Evolutionary conservation across 345 rosid species (phyloP), one percentile per base, ranked within the genome.

Genomic region (Orychophragmus violaceus): DNA sequence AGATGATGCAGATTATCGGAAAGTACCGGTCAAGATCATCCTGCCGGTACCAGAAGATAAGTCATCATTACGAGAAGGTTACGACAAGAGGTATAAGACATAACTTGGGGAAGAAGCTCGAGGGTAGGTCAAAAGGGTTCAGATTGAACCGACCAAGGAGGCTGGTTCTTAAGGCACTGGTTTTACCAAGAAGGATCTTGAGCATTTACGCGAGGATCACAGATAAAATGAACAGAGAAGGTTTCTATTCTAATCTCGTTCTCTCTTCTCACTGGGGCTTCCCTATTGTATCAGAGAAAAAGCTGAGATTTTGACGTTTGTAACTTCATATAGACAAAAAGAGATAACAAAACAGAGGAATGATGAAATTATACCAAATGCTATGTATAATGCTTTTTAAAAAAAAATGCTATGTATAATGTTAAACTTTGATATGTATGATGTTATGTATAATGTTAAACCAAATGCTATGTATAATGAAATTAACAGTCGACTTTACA

Each of bases 261-360:
- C 71, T 90, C 58, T 80, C 84, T 41, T 74, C 86, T 66, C 84
- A 80, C 8, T 81, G 83, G 90, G 95, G 91, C 12, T 57, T 90
- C 84, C 4, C 82, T 80, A 53, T 57, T 83, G 32, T 78, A 5
- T 29, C 32, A 59, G 61, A 65, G 21, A 45, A 50, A 7, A 65
- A n/a, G 11, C 71, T 65, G 16, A 11, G 7, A 16, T 46, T 72
- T 22, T 72, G 76, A 69, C 16, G 44, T 37, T 36, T 52, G 28
- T 57, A 55, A 68, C 62, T 66, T 66, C 22, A 23, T 27, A 36
- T 68, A 35, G 11, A 61, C 28, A 9, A 52, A 51, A 51, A 1
- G 33, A 29, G 3, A 14, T 23, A 19, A 60, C 24, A 48, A 48
- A n/a, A 5, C n/a, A 48, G 46, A 61, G 45, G 35, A 51, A 23